phyloP scores from a whole-genome alignment of 2,329 filamentous ascomycete genomes.

The Chaetomium sp. region DNA sequence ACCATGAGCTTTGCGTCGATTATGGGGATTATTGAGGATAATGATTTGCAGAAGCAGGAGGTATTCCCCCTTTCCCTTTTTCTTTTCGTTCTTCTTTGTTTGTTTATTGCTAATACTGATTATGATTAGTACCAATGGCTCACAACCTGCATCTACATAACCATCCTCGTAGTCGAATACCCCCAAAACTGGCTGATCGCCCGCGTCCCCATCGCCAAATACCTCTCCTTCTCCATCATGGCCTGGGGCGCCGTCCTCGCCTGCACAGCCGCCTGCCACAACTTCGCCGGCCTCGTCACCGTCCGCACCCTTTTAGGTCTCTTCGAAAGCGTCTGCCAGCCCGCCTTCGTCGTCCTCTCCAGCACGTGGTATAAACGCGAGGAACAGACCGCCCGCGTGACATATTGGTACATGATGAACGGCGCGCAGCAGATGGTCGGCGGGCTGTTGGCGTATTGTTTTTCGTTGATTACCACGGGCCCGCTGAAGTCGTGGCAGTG shows the following conservation, averaged over 20 bases:
- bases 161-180: conserved; percentile 64
- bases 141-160: conserved; percentile 68
- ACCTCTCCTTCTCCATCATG: conserved; percentile 56
- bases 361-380: conserved; percentile 66
- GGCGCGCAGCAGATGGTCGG: conserved; percentile 63
- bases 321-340: conserved; percentile 65
- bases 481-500: conserved; percentile 60
- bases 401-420: conserved; percentile 76
- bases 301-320: conserved; percentile 62
- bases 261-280: conserved; percentile 53
- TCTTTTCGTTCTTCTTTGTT: background rate
- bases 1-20: conserved; percentile 59
- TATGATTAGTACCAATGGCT: conserved; percentile 59
- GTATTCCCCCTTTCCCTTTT: conserved; percentile 5
- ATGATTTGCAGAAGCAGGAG: conserved; percentile 35
- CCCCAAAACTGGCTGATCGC: conserved; percentile 52
- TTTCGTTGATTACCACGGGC: conserved; percentile 45
- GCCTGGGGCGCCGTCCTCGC: conserved; percentile 57
- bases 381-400: conserved; percentile 60
- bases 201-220: conserved; percentile 61
- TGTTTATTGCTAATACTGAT: background rate
- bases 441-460: conserved; percentile 62
- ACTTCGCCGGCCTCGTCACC: conserved; percentile 52
- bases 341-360: conserved; percentile 59
- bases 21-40: conserved; percentile 52